A percentile compares a stretch with the other conserved stretches of the same genome.
Conservation (phyloP, 176 grass and related monocot genomes). For the Rhynchospora pubera region DNA sequence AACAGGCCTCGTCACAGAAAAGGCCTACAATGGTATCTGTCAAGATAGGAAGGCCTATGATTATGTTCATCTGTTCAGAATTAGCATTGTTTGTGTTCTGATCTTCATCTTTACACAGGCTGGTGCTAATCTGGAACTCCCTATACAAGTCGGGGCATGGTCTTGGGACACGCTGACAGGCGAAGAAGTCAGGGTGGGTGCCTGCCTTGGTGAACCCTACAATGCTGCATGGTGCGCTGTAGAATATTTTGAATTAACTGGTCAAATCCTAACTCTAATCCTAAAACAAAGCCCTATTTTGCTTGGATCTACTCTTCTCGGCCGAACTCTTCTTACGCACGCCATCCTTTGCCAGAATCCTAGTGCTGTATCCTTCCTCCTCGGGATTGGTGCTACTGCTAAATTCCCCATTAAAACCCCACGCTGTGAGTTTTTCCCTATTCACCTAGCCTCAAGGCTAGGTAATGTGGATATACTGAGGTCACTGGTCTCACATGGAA, state of each 20-base stretch:
- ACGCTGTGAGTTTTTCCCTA: conserved; percentile 30
- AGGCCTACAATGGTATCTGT: not conserved
- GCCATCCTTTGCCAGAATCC: conserved; percentile 61
- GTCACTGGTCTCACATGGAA: conserved; percentile 28
- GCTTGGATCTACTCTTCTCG: conserved; percentile 41
- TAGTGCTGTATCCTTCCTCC: conserved; percentile 37
- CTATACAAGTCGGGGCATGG: conserved; percentile 46
- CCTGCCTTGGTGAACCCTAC: conserved; percentile 48
- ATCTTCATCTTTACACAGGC: conserved; percentile 25
- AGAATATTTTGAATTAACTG: conserved; percentile 47
- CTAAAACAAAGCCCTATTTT: conserved; percentile 42
- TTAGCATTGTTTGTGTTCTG: not conserved
- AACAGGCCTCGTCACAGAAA: not conserved
- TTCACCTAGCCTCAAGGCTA: conserved; percentile 51
- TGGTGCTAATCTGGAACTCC: conserved; percentile 39
- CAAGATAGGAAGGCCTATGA: not conserved
- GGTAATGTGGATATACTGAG: conserved; percentile 32
- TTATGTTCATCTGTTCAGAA: not conserved
- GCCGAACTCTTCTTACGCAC: conserved; percentile 53
- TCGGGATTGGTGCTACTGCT: conserved; percentile 37
- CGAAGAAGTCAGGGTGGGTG: conserved; percentile 54
- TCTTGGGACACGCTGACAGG: conserved; percentile 42
- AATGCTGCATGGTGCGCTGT: conserved; percentile 48
- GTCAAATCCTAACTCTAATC: conserved; percentile 43
- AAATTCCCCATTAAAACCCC: conserved; percentile 46